phyloP scores from a whole-genome alignment of 768 basidiomycete species.

The Stropharia rugosoannulata region DNA sequence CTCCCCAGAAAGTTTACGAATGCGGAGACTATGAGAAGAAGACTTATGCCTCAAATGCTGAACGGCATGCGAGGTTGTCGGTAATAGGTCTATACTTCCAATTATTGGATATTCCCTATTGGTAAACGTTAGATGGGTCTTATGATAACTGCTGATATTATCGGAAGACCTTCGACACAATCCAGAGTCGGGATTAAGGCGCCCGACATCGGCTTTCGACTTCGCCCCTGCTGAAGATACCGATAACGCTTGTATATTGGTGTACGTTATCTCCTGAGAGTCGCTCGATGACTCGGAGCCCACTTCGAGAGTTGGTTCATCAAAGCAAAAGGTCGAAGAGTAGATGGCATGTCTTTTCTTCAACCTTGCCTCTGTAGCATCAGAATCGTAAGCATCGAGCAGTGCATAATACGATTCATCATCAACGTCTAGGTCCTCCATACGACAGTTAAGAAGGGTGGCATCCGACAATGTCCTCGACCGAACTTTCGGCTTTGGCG shows the following conservation, averaged over 20 bases:
- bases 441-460: background rate
- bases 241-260: background rate
- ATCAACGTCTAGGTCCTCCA: background rate
- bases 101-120: background rate
- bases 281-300: background rate
- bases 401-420: conserved; percentile 13
- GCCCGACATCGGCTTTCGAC: background rate
- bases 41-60: conserved; percentile 9
- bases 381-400: conserved; percentile 10
- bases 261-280: background rate
- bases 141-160: background rate
- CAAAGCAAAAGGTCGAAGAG: conserved; percentile 26
- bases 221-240: background rate
- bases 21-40: conserved; percentile 2
- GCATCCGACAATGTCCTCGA: background rate
- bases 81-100: conserved; percentile 3
- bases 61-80: conserved; percentile 1
- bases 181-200: background rate
- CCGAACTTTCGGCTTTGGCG: background rate
- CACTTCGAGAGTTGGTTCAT: conserved; percentile 7
- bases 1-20: background rate
- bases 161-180: background rate
- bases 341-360: conserved; percentile 39
- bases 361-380: conserved; percentile 13
- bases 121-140: background rate